These are phyloP conservation scores for Lantana camara DNA, from an alignment of 257 asterid species.

Conservation along the genomic window DNA sequence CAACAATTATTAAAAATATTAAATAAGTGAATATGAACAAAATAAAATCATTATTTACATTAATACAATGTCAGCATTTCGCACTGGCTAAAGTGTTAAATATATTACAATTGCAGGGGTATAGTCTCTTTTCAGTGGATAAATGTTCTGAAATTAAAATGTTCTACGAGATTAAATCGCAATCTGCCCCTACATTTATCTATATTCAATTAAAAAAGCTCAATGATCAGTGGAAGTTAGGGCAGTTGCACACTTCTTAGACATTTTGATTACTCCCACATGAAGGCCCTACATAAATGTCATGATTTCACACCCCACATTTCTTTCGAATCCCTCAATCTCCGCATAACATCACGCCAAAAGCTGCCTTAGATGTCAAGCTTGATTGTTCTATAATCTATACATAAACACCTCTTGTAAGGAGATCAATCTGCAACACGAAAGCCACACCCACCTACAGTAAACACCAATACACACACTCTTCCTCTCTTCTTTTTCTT, in stretches of 20 bases:
- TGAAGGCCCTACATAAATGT: conserved; percentile 38
- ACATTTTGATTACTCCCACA: conserved; percentile 50
- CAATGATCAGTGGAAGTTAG: neutral
- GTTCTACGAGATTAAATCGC: too few species aligned
- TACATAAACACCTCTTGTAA: neutral
- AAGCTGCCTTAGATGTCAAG: neutral
- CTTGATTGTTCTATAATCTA: neutral
- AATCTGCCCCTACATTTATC: neutral
- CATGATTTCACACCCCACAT: conserved; percentile 48
- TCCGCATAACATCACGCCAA: conserved; percentile 50
- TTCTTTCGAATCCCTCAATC: conserved; percentile 50
- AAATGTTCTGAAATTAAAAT: too few species aligned
- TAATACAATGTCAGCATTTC: too few species aligned
- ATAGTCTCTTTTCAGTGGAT: too few species aligned
- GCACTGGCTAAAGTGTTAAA: too few species aligned
- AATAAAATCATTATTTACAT: too few species aligned
- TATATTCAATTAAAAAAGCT: neutral
- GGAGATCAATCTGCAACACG: neutral
- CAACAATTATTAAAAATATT: too few species aligned
- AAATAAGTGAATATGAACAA: too few species aligned
- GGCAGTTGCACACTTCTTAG: conserved; percentile 30
- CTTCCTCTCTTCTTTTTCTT: neutral
- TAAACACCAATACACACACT: conserved; percentile 5
- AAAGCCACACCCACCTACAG: too few species aligned
- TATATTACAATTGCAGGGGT: too few species aligned